phyloP scores from a whole-genome alignment of 2,329 filamentous ascomycete genomes.

The Fusarium sambucinum region DNA sequence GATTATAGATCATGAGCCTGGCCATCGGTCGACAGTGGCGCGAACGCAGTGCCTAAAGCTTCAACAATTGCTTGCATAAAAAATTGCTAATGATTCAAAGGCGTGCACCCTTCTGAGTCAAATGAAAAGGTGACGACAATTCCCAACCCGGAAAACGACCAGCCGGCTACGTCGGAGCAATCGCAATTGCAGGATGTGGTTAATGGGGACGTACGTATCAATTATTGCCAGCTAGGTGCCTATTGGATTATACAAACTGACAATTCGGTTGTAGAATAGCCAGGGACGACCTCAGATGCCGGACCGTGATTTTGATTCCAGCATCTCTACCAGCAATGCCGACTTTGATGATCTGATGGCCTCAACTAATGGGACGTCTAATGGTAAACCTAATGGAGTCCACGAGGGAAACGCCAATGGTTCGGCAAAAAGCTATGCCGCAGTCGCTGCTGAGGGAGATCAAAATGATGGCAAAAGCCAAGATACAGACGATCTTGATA shows the following conservation, averaged over 20 bases:
- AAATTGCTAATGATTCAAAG: constrained; percentile 30
- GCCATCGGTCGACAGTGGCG: not conserved
- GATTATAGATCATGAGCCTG: not conserved
- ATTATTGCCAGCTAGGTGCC: not conserved
- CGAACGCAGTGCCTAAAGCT: not conserved
- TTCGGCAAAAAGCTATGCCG: constrained; percentile 22
- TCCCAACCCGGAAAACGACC: constrained; percentile 33
- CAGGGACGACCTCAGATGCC: constrained; percentile 19
- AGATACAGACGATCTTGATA: constrained; percentile 9
- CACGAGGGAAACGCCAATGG: constrained; percentile 2
- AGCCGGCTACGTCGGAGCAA: constrained; percentile 26
- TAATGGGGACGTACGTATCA: constrained; percentile 25
- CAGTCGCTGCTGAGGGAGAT: constrained; percentile 23
- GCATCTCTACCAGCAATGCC: constrained; percentile 38
- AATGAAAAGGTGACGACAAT: constrained; percentile 44
- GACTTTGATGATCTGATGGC: constrained; percentile 31
- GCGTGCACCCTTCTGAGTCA: constrained; percentile 11
- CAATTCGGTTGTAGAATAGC: not conserved
- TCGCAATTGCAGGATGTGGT: constrained; percentile 9
- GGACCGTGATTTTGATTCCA: constrained; percentile 31
- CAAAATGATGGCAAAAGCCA: constrained; percentile 8
- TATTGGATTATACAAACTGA: constrained; percentile 10
- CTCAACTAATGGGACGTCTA: constrained; percentile 32
- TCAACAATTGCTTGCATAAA: not conserved
- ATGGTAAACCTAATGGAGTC: constrained; percentile 9